Evolutionary conservation across 1,139 yeast species (phyloP), one percentile per base, ranked within the genome.

Genomic region (Hemisphaericaspora xylofermentans): DNA sequence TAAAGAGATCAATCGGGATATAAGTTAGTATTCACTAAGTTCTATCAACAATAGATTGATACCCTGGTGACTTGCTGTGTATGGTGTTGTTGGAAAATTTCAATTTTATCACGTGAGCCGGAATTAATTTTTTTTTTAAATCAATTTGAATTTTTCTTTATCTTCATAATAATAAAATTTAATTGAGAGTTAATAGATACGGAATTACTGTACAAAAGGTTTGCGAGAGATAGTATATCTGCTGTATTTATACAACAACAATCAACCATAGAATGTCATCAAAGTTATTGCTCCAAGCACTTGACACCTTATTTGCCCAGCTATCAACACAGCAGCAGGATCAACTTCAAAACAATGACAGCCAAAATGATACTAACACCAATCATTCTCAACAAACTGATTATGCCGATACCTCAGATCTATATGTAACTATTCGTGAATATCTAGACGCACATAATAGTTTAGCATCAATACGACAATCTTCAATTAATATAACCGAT

Each of bases 381-480:
- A 25, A 25, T 12, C 13, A 25, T 25, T 5, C 6, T 6, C 24
- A 21, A 26, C 6, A 26, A n/a, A 4, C 6, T n/a, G 16, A 5
- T 13, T 6, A 26, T 5, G 3, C 5, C 6, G 29, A 26, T 13
- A 26, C 27, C 6, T 38, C 42, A 12, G 52, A 58, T 9, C 48
- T 63, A 6, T 50, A 44, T 31, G 43, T 42, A 9, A 50, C 43
- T 10, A 60, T 66, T 14, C 40, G 48, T 6, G 51, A 52, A 27
- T 69, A 62, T 50, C 57, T 58, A 16, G 68, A 62, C 25, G 62
- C 63, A 39, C 81, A 77, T 48, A 66, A 66, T 49, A 65, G 76
- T 3, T 54, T 66, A 6, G 67, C 65, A 16, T 49, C 62, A 19
- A 55, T 66, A 35, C 54, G 54, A 25, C 68, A 61, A 56, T 61